Percentiles rank a stretch among this genome's conserved stretches.
These are phyloP conservation scores for Micromonas pusilla DNA, from an alignment of 139 green algal genomes.

Conservation along the genomic window DNA sequence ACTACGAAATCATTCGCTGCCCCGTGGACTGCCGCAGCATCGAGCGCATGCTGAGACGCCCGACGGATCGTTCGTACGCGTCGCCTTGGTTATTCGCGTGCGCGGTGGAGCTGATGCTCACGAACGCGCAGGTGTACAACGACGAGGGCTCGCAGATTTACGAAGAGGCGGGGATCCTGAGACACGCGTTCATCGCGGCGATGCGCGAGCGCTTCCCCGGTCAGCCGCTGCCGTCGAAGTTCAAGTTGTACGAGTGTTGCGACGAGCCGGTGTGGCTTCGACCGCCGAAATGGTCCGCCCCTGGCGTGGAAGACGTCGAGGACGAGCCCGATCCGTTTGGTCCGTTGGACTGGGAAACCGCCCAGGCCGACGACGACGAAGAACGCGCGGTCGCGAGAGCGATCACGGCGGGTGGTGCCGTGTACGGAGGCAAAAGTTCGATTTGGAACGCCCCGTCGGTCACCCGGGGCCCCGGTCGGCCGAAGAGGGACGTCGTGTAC, in stretches of 20 bases:
- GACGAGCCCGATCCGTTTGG: constrained; percentile 13
- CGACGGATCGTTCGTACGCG: neutral
- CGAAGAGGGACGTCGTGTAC: too few species aligned
- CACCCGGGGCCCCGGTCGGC: too few species aligned
- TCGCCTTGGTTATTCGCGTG: neutral
- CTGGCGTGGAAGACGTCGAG: neutral
- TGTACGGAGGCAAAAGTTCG: neutral
- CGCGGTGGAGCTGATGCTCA: constrained; percentile 30
- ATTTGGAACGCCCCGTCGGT: too few species aligned
- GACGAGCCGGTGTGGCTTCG: neutral
- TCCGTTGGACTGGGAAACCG: neutral
- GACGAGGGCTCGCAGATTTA: constrained; percentile 19
- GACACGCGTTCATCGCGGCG: neutral
- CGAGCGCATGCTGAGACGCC: neutral
- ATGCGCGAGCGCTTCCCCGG: neutral
- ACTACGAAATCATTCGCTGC: constrained; percentile 27
- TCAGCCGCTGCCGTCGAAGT: neutral
- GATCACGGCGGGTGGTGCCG: neutral
- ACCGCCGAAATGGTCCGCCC: neutral
- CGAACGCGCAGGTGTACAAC: constrained; percentile 33
- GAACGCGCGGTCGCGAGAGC: neutral
- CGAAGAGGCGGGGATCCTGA: neutral
- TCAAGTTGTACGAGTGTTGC: neutral
- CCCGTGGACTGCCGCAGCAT: constrained; percentile 21
- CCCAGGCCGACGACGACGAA: neutral